phyloP scores from a whole-genome alignment of 169 alveolate species.

The Theileria parva region DNA sequence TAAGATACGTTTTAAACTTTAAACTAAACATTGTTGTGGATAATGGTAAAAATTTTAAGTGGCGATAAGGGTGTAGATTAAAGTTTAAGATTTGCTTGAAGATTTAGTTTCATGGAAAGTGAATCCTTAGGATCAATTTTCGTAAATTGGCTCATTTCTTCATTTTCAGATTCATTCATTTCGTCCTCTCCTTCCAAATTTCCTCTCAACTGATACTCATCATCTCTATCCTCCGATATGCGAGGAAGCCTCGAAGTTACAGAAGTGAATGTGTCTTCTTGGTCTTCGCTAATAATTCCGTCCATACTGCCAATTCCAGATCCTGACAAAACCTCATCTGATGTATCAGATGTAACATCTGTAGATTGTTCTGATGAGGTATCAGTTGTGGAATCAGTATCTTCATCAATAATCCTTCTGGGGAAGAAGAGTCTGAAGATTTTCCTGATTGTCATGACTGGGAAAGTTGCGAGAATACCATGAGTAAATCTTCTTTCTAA shows the following conservation, averaged over 20 bases:
- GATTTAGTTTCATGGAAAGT: neutral
- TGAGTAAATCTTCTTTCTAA: neutral
- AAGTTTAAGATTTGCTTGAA: neutral
- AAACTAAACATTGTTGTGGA: neutral
- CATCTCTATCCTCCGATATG: neutral
- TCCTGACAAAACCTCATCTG: neutral
- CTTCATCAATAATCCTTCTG: neutral
- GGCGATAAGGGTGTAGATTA: neutral
- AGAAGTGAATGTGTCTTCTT: neutral
- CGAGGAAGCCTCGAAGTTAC: neutral
- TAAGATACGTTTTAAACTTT: neutral
- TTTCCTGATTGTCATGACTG: neutral
- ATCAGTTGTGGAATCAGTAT: neutral
- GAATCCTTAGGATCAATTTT: neutral
- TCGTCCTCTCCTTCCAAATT: neutral
- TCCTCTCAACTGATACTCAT: constrained; percentile 13
- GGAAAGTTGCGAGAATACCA: neutral
- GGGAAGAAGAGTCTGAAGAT: neutral
- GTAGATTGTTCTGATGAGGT: neutral
- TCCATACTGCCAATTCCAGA: neutral
- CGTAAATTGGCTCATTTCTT: neutral
- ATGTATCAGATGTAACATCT: neutral
- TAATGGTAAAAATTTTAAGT: neutral
- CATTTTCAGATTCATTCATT: neutral
- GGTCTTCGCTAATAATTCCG: neutral